These are phyloP conservation scores for Luffa acutangula DNA, from an alignment of 306 rosid genomes.

Conservation along the genomic window DNA sequence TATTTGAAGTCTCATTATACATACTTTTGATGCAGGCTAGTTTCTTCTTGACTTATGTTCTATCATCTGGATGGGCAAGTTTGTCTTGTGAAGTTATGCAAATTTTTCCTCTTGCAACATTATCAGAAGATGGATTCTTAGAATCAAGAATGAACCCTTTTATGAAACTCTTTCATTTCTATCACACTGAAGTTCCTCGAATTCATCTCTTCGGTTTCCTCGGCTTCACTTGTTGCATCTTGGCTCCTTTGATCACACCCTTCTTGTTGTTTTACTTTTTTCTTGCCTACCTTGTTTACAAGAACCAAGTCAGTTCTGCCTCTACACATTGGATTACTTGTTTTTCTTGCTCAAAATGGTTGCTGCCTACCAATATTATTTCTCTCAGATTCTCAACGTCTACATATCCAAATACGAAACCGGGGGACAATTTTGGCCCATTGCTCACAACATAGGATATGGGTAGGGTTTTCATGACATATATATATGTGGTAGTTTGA, in stretches of 20 bases:
- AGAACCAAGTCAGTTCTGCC: constrained; percentile 65
- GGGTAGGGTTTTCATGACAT: no score
- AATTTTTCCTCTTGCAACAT: constrained; percentile 53
- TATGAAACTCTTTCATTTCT: constrained; percentile 43
- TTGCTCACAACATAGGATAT: constrained; percentile 63
- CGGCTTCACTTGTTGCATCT: constrained; percentile 73
- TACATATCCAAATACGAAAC: constrained; percentile 54
- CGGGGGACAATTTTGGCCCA: constrained; percentile 79
- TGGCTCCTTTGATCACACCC: constrained; percentile 83
- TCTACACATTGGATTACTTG: neutral
- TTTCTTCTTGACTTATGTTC: constrained; percentile 78
- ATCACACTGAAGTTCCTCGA: constrained; percentile 88
- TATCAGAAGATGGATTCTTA: constrained; percentile 34
- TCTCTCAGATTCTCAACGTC: constrained; percentile 68
- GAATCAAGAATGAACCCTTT: constrained; percentile 33
- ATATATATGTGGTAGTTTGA: no score
- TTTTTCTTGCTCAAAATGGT: neutral
- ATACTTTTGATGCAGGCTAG: constrained; percentile 44
- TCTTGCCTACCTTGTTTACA: constrained; percentile 78
- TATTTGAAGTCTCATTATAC: neutral
- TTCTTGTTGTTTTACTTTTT: constrained; percentile 67
- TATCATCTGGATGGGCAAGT: constrained; percentile 97
- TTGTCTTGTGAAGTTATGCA: constrained; percentile 79
- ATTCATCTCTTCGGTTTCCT: constrained; percentile 72
- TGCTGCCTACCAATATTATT: neutral